Conservation (phyloP, 148 eudicot species). For the Chenopodium album region DNA sequence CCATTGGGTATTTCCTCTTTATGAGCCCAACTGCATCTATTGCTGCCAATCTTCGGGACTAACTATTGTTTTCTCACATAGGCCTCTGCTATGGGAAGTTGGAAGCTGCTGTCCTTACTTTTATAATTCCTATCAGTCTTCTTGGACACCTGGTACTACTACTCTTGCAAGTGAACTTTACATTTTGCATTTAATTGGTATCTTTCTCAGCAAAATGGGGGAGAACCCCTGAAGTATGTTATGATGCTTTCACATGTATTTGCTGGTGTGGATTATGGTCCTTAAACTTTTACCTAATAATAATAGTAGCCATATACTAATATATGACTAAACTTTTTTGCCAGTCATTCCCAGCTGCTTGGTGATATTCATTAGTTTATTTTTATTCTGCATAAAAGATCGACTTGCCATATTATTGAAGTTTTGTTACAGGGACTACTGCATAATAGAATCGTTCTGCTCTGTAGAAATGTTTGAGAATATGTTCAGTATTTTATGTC, state of each 20-base stretch:
- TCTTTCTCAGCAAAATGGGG: neutral
- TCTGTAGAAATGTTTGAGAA: neutral
- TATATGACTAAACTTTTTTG: too few species aligned
- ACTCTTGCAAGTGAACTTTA: neutral
- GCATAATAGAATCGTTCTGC: neutral
- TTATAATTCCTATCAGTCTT: constrained; percentile 73
- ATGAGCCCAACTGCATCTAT: neutral
- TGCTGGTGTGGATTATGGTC: too few species aligned
- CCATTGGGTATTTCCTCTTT: too few species aligned
- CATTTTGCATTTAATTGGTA: neutral
- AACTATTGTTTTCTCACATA: constrained; percentile 24
- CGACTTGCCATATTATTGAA: neutral
- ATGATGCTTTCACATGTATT: neutral
- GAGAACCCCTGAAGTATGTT: neutral
- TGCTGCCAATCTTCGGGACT: neutral
- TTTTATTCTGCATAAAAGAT: neutral
- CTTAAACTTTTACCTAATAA: too few species aligned
- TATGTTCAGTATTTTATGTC: neutral
- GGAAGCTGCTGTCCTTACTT: constrained; percentile 88
- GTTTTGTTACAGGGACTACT: neutral
- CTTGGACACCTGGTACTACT: constrained; percentile 84
- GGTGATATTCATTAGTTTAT: neutral
- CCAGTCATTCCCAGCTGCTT: too few species aligned
- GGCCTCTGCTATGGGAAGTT: constrained; percentile 97
- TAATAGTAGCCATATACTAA: too few species aligned